phyloP scores from a whole-genome alignment of 1,139 yeast species.

The Suhomyces panamericanus region DNA sequence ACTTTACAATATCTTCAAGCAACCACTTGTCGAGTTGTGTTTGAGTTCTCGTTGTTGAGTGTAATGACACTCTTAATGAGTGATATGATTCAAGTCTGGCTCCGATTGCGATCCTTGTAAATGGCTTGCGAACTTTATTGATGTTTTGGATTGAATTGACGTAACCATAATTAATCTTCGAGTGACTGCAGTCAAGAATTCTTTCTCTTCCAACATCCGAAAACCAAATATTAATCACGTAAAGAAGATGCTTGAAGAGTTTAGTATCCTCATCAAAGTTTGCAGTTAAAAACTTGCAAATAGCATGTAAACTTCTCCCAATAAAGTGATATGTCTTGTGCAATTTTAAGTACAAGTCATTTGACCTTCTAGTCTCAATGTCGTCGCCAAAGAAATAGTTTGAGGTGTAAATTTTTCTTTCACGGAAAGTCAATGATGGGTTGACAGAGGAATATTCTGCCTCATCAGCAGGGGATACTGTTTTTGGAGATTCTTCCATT shows the following conservation, averaged over 20 bases:
- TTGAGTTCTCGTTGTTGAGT: slow-evolving; percentile 73
- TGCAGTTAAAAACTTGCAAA: slow-evolving; percentile 50
- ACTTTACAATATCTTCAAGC: slow-evolving; percentile 65
- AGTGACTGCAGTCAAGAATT: slow-evolving; percentile 56
- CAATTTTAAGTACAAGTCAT: slow-evolving; percentile 56
- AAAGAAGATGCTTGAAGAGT: slow-evolving; percentile 62
- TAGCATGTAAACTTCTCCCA: slow-evolving; percentile 67
- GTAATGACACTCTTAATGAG: slow-evolving; percentile 69
- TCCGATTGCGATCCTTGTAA: slow-evolving; percentile 75
- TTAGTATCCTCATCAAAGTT: slow-evolving; percentile 69
- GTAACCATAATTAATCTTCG: slow-evolving; percentile 39
- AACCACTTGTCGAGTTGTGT: slow-evolving; percentile 65
- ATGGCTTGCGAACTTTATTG: slow-evolving; percentile 61
- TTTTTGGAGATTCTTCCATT: slow-evolving; percentile 7
- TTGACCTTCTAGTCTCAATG: slow-evolving; percentile 44
- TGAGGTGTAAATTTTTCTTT: slow-evolving; percentile 58
- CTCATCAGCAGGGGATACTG: slow-evolving; percentile 43
- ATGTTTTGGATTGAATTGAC: slow-evolving; percentile 41
- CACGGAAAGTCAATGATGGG: slow-evolving; percentile 57
- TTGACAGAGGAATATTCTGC: slow-evolving; percentile 45
- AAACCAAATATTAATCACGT: slow-evolving; percentile 76
- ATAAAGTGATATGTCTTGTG: slow-evolving; percentile 63
- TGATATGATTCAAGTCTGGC: slow-evolving; percentile 79
- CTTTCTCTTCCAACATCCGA: slow-evolving; percentile 81
- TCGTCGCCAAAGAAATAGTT: slow-evolving; percentile 59